phyloP scores from a whole-genome alignment of 2,329 filamentous ascomycete species.

The Conoideocrella luteorostrata region DNA sequence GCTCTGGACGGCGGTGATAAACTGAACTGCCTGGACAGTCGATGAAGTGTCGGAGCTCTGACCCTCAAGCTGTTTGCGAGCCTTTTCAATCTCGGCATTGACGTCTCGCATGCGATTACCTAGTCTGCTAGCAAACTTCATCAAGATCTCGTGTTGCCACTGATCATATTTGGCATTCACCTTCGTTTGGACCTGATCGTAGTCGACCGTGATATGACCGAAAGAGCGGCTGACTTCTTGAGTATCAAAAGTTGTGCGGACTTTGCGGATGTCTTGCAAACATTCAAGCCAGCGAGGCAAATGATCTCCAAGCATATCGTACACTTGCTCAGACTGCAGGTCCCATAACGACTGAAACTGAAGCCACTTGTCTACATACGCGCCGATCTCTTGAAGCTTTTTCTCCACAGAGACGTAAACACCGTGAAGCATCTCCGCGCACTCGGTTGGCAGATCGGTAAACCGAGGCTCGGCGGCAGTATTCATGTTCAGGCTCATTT shows the following conservation, averaged over 20 bases:
- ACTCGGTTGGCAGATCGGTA: constrained; percentile 75
- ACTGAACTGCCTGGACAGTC: constrained; percentile 93
- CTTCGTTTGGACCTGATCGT: constrained; percentile 96
- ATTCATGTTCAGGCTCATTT: constrained; percentile 71
- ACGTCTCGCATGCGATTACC: constrained; percentile 88
- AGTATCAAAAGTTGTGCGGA: constrained; percentile 92
- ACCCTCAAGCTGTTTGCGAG: constrained; percentile 80
- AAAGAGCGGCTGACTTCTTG: constrained; percentile 90
- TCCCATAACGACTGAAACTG: constrained; percentile 99
- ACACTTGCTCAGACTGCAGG: constrained; percentile 90
- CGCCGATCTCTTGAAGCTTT: constrained; percentile 71
- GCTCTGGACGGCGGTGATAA: constrained; percentile 96
- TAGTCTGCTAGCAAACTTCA: constrained; percentile 86
- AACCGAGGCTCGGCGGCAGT: constrained; percentile 66
- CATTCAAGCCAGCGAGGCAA: constrained; percentile 89
- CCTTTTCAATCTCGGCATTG: constrained; percentile 84
- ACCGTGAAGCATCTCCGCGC: constrained; percentile 68
- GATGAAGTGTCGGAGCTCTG: constrained; percentile 91
- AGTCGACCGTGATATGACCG: constrained; percentile 91
- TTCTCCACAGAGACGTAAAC: constrained; percentile 81
- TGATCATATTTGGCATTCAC: constrained; percentile 99
- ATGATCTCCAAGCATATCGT: constrained; percentile 85
- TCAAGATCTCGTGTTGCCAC: constrained; percentile 95
- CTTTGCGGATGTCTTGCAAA: constrained; percentile 94
- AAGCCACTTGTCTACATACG: constrained; percentile 95